Conservation (phyloP, 148 eudicot genomes). For the Fallopia convolvulus region DNA sequence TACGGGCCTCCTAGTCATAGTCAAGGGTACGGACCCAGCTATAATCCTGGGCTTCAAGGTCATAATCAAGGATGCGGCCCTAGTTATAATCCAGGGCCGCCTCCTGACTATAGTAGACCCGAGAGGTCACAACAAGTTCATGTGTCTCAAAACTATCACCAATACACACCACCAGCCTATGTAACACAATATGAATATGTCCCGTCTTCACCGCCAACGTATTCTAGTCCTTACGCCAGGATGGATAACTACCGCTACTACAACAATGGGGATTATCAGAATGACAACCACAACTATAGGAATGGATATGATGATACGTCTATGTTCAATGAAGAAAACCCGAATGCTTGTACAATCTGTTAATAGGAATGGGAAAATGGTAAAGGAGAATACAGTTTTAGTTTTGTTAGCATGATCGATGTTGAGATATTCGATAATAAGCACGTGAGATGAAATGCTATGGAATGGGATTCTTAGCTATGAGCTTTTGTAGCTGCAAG, state of each 20-base stretch:
- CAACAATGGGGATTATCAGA: background rate
- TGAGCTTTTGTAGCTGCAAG: background rate
- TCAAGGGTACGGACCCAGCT: background rate
- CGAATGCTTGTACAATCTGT: constrained; percentile 79
- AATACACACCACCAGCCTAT: constrained; percentile 48
- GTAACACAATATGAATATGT: constrained; percentile 46
- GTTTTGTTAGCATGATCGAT: background rate
- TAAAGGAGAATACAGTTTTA: background rate
- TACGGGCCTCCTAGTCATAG: background rate
- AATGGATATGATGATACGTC: constrained; percentile 49
- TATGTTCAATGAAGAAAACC: constrained; percentile 87
- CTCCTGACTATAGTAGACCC: constrained; percentile 1
- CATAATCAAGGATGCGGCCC: background rate
- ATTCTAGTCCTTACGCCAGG: background rate
- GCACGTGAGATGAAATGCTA: background rate
- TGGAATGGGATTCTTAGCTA: constrained; percentile 4
- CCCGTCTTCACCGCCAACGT: constrained; percentile 15
- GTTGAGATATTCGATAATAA: background rate
- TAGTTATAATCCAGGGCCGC: background rate
- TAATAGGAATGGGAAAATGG: background rate
- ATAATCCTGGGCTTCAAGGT: constrained; percentile 5
- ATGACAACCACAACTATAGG: constrained; percentile 22
- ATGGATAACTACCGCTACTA: background rate
- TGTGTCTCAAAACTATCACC: constrained; percentile 58
- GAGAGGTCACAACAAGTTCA: constrained; percentile 24